Base-by-base conservation (phyloP, 2,329 filamentous ascomycete species). In the Beauveria varroae region DNA sequence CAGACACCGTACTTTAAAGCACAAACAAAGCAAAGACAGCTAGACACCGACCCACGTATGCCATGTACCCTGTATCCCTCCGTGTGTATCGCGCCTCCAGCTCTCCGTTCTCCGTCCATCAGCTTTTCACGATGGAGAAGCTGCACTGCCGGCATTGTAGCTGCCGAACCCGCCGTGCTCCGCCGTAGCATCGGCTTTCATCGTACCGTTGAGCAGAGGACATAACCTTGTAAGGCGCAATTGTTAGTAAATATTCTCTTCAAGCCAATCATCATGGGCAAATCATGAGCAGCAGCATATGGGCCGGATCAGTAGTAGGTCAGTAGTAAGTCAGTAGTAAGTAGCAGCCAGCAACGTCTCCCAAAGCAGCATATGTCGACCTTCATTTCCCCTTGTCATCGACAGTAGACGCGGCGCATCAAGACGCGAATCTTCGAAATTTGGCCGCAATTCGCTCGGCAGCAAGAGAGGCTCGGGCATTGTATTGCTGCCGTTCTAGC, bases 161-260 rank as follows among this genome's bases (percentile, higher is more conserved):
- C 81, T 80, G 62, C 83, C 83, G 71, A 86, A 86, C 7, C 82
- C 81, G 60, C 82, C 80, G 63, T 85, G 79, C 64, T 85, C 83
- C 43, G 77, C 76, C n/a, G 76, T 75, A 62, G 78, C 77, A 64
- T 83, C 81, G 44, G 78, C 76, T 65, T 89, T 88, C 78, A 89
- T 89, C 37, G 89, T 90, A 57, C 91, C 91, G 71, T 96, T 96
- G 64, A 96, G 86, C 73, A 95, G 80, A 53, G 91, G 91, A 73
- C 91, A 96, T 69, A 93, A 83, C 73, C 87, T 91, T 81, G 71
- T 61, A 63, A 62, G 26, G 61, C 64, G 9, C 9, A 58, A 63
- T 52, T 57, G 68, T 73, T 69, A 73, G 72, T 67, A 65, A 54
- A 58, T 22, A 57, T 60, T 55, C 47, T 37, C 59, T 47, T 50